phyloP scores from a whole-genome alignment of 2,329 filamentous ascomycete species.

The Alternaria arbusti region DNA sequence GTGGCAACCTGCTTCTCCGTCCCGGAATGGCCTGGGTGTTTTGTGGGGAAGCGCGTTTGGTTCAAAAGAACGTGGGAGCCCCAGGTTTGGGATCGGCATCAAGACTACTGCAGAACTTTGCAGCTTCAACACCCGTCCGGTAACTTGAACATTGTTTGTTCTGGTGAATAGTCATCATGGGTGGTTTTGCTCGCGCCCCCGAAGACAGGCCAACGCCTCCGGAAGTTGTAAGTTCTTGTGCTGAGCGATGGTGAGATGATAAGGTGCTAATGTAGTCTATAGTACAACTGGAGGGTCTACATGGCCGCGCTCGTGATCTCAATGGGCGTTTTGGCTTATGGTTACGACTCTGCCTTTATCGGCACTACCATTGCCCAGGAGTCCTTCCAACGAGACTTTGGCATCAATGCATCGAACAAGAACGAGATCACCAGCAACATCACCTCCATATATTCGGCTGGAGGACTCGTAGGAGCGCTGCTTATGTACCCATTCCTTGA shows the following conservation, averaged over 20 bases:
- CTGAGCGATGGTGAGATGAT: neutral
- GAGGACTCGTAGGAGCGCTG: constrained; percentile 61
- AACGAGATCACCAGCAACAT: constrained; percentile 56
- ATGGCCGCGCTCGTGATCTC: constrained; percentile 57
- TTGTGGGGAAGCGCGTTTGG: constrained; percentile 27
- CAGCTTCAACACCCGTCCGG: constrained; percentile 1
- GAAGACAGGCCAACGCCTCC: constrained; percentile 63
- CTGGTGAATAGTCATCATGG: constrained; percentile 29
- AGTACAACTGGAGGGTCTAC: constrained; percentile 61
- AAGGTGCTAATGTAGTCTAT: constrained; percentile 4
- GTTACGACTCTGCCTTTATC: constrained; percentile 61
- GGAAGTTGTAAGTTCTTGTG: constrained; percentile 52
- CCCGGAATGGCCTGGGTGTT: constrained; percentile 18
- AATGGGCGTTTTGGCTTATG: constrained; percentile 54
- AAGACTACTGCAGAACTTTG: neutral
- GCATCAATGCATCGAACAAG: constrained; percentile 37
- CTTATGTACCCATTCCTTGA: constrained; percentile 54
- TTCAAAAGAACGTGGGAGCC: constrained; percentile 29
- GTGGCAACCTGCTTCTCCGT: constrained; percentile 6
- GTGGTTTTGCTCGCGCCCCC: constrained; percentile 54
- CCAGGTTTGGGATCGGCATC: constrained; percentile 29
- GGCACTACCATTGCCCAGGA: constrained; percentile 60
- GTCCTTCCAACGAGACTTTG: constrained; percentile 57
- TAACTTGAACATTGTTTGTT: neutral
- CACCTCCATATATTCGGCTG: constrained; percentile 57